A percentile compares a stretch with the other conserved stretches of the same genome.
phyloP scores from a whole-genome alignment of 2,329 filamentous ascomycete species.

The Pseudogymnoascus sp. region DNA sequence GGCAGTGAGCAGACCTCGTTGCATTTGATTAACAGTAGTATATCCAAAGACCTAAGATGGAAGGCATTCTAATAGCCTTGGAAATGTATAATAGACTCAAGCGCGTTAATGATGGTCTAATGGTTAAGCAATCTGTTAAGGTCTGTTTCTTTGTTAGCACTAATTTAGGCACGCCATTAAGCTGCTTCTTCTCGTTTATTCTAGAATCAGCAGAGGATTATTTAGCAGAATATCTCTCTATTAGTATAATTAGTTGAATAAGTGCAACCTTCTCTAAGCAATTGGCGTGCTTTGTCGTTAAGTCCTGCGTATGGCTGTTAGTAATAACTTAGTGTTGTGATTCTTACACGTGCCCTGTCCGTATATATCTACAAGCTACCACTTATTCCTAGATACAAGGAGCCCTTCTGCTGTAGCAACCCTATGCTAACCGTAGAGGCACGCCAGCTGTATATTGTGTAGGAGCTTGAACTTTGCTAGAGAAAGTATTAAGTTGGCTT shows the following conservation, averaged over 20 bases:
- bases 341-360: not conserved
- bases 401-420: not conserved
- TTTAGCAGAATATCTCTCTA: not conserved
- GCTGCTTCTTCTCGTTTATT: not conserved
- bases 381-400: not conserved
- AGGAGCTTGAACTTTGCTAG: not conserved
- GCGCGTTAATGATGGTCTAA: not conserved
- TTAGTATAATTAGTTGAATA: not conserved
- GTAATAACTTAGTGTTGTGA: not conserved
- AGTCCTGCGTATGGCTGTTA: not conserved
- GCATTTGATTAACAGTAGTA: not conserved
- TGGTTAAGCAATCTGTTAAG: not conserved
- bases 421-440: not conserved
- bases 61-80: not conserved
- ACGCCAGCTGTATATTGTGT: not conserved
- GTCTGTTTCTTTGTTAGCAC: not conserved
- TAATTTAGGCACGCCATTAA: not conserved
- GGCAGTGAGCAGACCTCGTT: not conserved
- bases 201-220: not conserved
- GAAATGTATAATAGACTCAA: not conserved
- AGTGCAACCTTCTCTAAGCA: not conserved
- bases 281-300: not conserved
- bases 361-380: not conserved
- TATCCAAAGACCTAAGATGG: not conserved
- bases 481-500: not conserved